Percentiles rank a stretch among this genome's conserved stretches.
phyloP scores from a whole-genome alignment of 768 basidiomycete species.

The Rickenella mellea region DNA sequence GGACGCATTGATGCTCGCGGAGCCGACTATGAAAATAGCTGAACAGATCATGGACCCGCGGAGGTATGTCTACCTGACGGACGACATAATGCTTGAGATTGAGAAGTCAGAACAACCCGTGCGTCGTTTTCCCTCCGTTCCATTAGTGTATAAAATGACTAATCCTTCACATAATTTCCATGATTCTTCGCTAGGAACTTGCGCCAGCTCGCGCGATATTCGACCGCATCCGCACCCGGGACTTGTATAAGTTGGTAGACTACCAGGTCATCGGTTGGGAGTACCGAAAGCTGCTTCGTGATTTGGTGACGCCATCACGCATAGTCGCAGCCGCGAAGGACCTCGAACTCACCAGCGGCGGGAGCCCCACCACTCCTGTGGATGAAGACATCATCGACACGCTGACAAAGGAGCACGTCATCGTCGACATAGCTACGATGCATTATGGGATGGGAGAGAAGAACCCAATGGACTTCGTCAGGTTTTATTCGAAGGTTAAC shows the following conservation, averaged over 20 bases:
- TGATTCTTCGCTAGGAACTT: slow-evolving; percentile 38
- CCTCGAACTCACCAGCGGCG: not conserved
- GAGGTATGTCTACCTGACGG: slow-evolving; percentile 56
- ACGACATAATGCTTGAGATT: slow-evolving; percentile 54
- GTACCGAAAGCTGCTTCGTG: slow-evolving; percentile 16
- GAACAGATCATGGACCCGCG: slow-evolving; percentile 44
- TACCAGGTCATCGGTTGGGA: slow-evolving; percentile 38
- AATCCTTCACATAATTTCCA: not conserved
- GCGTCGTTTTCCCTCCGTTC: too few species aligned
- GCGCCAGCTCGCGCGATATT: slow-evolving; percentile 49
- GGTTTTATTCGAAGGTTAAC: slow-evolving; percentile 64
- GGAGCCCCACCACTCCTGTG: slow-evolving; percentile 5
- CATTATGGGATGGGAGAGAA: slow-evolving; percentile 69
- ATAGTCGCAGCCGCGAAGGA: slow-evolving; percentile 23
- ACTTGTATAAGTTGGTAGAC: slow-evolving; percentile 66
- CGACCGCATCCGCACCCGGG: slow-evolving; percentile 47
- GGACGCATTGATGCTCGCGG: slow-evolving; percentile 64
- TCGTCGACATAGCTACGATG: slow-evolving; percentile 55
- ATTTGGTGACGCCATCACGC: slow-evolving; percentile 24
- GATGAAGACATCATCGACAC: slow-evolving; percentile 18
- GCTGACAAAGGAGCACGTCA: slow-evolving; percentile 40
- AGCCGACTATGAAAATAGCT: slow-evolving; percentile 54
- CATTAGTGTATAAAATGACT: too few species aligned
- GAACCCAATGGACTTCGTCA: slow-evolving; percentile 61
- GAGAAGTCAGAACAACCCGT: slow-evolving; percentile 45